Percentiles rank a stretch among this genome's conserved stretches.
Conservation (phyloP, 2,329 filamentous ascomycete genomes). For the Fusarium floridanum region DNA sequence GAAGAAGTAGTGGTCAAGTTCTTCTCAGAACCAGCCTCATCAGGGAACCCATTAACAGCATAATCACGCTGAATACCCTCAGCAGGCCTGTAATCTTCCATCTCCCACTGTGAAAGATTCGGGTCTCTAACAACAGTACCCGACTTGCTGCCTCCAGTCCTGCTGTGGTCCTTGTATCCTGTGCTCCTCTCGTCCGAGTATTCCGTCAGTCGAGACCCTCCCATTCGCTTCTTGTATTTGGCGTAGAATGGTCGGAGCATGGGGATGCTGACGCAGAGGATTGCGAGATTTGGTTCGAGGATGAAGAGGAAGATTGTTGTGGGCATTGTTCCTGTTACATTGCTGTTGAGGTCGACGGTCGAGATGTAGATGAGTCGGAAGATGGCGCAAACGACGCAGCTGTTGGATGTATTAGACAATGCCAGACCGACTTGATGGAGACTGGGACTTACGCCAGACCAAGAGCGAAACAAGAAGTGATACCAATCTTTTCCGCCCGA, state of each 20-base stretch:
- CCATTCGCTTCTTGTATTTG: conserved; percentile 50
- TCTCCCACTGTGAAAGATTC: conserved; percentile 41
- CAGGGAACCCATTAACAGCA: conserved; percentile 19
- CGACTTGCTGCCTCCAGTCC: conserved; percentile 23
- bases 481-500: conserved; percentile 52
- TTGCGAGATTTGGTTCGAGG: conserved; percentile 56
- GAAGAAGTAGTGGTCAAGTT: conserved; percentile 37
- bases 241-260: conserved; percentile 56
- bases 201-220: conserved; percentile 47
- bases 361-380: conserved; percentile 56
- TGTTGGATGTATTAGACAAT: conserved; percentile 29
- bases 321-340: conserved; percentile 57
- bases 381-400: conserved; percentile 54
- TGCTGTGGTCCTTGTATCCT: conserved; percentile 37
- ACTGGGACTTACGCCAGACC: conserved; percentile 50
- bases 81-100: conserved; percentile 37
- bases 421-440: no score
- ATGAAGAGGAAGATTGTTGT: conserved; percentile 56
- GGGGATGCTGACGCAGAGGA: conserved; percentile 58
- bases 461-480: conserved; percentile 53
- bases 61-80: conserved; percentile 31
- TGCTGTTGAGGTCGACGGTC: conserved; percentile 51
- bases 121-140: conserved; percentile 12
- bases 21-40: conserved; percentile 45
- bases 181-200: conserved; percentile 40